Evolutionary conservation across 768 basidiomycete genomes (phyloP), one percentile per base, ranked within the genome.

Genomic region (Suillus occidentalis): DNA sequence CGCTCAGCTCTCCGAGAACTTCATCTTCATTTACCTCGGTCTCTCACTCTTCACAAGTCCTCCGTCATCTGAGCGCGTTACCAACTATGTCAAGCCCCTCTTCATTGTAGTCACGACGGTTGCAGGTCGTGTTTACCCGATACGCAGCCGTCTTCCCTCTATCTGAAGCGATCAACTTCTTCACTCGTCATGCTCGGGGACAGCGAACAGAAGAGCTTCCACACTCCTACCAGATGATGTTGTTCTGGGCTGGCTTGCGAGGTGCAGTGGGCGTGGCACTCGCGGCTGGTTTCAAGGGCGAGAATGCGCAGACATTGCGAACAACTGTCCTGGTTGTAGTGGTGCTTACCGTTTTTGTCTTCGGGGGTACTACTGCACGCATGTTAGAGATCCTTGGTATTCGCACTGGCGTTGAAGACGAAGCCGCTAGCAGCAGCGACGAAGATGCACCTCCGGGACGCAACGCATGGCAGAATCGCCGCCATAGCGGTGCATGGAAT

Each of bases 371-470:
- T n/a, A 97, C 97, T 0, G 88, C 93, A 14, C 84, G 95, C 58
- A 99, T 99, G 97, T 82, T 99, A 36, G 97, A 98, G 72, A 88
- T 98, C 10, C 83, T 98, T n/a, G 97, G 97, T 0, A 97, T 99
- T 67, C 81, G 94, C 13, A 96, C 94, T 0, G 96, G 96, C 0
- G 92, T 99, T 0, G 95, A 97, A 70, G 97, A 99, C 69, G 96
- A 95, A 34, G 94, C 84, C 2, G 95, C 83, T 43, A 83, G 82
- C 61, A 77, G 76, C 63, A 78, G 75, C 68, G 76, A 79, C 49
- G 82, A 83, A 34, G 88, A 87, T 25, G 68, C 63, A 53, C 62
- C 73, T 59, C 28, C 68, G 4, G 71, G 77, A 14, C 73, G 79
- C 39, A 69, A 63, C 34, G 66, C 76, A 1, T 82, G 81, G 76